These are phyloP conservation scores for Triticum dicoccoides DNA, from an alignment of 176 grass and related monocot genomes.

Conservation along the genomic window DNA sequence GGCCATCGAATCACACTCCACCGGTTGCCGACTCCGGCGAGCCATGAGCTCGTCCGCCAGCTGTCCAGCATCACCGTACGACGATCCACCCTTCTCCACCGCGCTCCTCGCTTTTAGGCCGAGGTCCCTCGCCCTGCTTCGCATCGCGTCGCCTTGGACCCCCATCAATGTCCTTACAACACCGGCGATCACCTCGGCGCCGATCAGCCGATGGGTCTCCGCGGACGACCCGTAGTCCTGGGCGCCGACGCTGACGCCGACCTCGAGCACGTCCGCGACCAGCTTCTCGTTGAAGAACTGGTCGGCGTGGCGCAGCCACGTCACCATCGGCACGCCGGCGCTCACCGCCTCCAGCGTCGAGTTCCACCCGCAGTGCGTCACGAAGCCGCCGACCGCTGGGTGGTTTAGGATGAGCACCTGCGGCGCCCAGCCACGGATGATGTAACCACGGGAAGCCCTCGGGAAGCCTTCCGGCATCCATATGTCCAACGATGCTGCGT, in stretches of 20 bases:
- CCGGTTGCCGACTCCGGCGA: background rate
- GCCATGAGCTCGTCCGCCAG: slow-evolving; percentile 28
- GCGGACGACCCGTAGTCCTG: background rate
- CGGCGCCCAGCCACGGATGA: too few species aligned
- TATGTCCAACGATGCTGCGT: too few species aligned
- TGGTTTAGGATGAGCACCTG: too few species aligned
- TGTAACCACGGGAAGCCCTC: too few species aligned
- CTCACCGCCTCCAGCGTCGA: slow-evolving; percentile 54
- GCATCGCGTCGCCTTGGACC: background rate
- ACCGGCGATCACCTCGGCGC: background rate
- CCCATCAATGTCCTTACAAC: slow-evolving; percentile 4
- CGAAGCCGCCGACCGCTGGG: slow-evolving; percentile 43
- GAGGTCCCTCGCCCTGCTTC: background rate
- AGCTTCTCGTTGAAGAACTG: slow-evolving; percentile 7
- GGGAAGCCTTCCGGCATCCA: too few species aligned
- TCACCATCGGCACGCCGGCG: slow-evolving; percentile 26
- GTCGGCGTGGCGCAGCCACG: slow-evolving; percentile 37
- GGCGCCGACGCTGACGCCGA: slow-evolving; percentile 22
- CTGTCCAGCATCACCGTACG: background rate
- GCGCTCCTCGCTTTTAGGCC: slow-evolving; percentile 20
- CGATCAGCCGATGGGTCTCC: slow-evolving; percentile 25
- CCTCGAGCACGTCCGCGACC: slow-evolving; percentile 6
- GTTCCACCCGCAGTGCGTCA: slow-evolving; percentile 96
- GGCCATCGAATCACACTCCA: too few species aligned
- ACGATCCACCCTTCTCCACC: slow-evolving; percentile 25